Evolutionary conservation across 2,329 filamentous ascomycete species (phyloP).

Genomic region (Botrytis deweyae): DNA sequence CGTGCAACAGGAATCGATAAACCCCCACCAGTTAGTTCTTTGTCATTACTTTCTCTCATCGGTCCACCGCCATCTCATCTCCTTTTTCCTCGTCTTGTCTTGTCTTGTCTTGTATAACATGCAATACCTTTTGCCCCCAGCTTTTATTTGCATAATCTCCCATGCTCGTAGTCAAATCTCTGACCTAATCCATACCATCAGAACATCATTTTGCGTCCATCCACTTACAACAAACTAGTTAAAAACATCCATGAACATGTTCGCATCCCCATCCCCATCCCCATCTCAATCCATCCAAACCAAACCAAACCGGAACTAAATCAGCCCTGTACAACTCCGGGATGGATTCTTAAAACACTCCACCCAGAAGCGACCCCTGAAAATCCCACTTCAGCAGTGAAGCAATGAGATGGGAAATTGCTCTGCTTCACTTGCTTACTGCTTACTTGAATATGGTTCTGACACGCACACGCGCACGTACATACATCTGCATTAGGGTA

Average conservation of each 20-base stretch:
- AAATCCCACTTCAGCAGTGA: not conserved
- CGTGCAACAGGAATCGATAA: not conserved
- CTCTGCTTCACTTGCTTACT: not conserved
- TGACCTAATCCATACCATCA: not conserved
- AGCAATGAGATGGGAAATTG: slow-evolving; percentile 5
- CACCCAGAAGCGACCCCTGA: not conserved
- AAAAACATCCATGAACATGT: not conserved
- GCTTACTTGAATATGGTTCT: slow-evolving; percentile 19
- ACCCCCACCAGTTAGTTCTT: slow-evolving; percentile 9
- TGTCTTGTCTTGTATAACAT: not conserved
- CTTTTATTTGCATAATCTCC: not conserved
- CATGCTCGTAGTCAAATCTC: not conserved
- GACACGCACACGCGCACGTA: slow-evolving; percentile 11
- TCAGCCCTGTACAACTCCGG: slow-evolving; percentile 7
- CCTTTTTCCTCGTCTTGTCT: not conserved
- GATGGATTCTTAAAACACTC: slow-evolving; percentile 1
- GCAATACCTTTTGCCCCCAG: not conserved
- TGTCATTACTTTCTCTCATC: not conserved
- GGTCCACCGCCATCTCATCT: slow-evolving; percentile 6
- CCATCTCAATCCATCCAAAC: not conserved
- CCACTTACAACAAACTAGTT: not conserved
- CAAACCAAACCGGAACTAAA: not conserved
- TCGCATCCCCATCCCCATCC: not conserved
- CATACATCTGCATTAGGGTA: slow-evolving; percentile 16
- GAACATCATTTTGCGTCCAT: not conserved